Evolutionary conservation across 768 basidiomycete genomes (phyloP).

Genomic region (Tricholoma sp.): DNA sequence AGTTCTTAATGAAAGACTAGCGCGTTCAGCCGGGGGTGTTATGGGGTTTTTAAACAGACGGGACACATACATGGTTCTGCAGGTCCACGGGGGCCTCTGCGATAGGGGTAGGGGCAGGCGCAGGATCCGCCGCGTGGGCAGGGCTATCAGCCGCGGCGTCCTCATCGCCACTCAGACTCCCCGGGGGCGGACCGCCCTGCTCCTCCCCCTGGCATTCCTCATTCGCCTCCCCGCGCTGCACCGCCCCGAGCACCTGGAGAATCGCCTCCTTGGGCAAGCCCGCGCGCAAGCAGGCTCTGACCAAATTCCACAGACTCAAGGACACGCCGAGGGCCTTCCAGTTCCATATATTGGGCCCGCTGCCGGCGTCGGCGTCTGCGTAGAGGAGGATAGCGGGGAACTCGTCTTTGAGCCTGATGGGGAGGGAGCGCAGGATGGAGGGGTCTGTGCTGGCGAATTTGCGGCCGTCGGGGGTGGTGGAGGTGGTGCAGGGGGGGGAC

Average conservation of each 20-base stretch:
- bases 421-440: conserved; percentile 66
- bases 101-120: too few relatives aligned
- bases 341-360: conserved; percentile 61
- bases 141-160: conserved; percentile 6
- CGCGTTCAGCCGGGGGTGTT: too few relatives aligned
- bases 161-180: conserved; percentile 23
- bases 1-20: conserved; percentile 28
- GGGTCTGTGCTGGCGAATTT: conserved; percentile 70
- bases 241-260: conserved; percentile 49
- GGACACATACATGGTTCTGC: conserved; percentile 11
- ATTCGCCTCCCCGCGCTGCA: conserved; percentile 39
- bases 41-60: too few relatives aligned
- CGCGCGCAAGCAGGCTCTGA: conserved; percentile 49
- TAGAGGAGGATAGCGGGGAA: conserved; percentile 64
- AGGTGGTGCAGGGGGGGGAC: conserved; percentile 40
- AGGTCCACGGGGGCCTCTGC: background rate
- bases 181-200: too few relatives aligned
- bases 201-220: conserved; percentile 17
- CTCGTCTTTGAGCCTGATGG: conserved; percentile 63
- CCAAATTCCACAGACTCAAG: conserved; percentile 68
- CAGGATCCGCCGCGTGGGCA: background rate
- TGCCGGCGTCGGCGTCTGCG: conserved; percentile 53
- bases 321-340: conserved; percentile 77
- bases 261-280: conserved; percentile 63
- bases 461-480: conserved; percentile 47